Evolutionary conservation across 2,329 filamentous ascomycete genomes (phyloP).

Genomic region (Aspergillus thermomutatus): DNA sequence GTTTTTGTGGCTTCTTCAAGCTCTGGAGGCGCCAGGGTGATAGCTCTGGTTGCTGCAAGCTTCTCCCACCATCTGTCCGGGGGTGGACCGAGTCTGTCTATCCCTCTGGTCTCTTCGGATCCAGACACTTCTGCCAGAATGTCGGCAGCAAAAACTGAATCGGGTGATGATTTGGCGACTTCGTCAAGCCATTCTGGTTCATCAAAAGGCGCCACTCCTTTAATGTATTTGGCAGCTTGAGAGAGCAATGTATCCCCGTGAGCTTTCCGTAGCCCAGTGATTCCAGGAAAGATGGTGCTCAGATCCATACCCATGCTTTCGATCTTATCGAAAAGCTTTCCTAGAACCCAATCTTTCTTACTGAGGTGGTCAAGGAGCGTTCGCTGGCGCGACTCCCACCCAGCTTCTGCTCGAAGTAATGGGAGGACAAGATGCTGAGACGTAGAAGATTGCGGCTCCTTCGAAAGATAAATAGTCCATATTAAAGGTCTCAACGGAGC

Average conservation of each 20-base stretch:
- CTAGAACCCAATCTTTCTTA: conserved; percentile 59
- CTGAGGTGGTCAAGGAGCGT: conserved; percentile 49
- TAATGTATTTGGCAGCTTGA: conserved; percentile 53
- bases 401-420: conserved; percentile 48
- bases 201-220: conserved; percentile 54
- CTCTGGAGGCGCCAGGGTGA: conserved; percentile 1
- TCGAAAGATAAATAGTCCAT: conserved; percentile 51
- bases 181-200: conserved; percentile 44
- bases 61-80: conserved; percentile 34
- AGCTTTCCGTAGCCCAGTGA: conserved; percentile 44
- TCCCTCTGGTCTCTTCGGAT: conserved; percentile 1
- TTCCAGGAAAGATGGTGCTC: conserved; percentile 55
- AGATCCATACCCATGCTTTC: conserved; percentile 56
- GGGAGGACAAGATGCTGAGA: conserved; percentile 52
- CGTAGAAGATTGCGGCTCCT: conserved; percentile 39
- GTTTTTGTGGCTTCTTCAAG: conserved; percentile 1
- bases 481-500: conserved; percentile 50
- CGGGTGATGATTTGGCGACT: conserved; percentile 15
- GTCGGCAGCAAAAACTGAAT: conserved; percentile 20
- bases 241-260: conserved; percentile 46
- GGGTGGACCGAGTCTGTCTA: conserved; percentile 15
- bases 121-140: conserved; percentile 24
- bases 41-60: conserved; percentile 13
- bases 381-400: conserved; percentile 46
- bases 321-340: conserved; percentile 57